Evolutionary conservation across 176 grass and related monocot genomes (phyloP), one percentile per base, ranked within the genome.

Genomic region (Cenchrus fungigraminus): DNA sequence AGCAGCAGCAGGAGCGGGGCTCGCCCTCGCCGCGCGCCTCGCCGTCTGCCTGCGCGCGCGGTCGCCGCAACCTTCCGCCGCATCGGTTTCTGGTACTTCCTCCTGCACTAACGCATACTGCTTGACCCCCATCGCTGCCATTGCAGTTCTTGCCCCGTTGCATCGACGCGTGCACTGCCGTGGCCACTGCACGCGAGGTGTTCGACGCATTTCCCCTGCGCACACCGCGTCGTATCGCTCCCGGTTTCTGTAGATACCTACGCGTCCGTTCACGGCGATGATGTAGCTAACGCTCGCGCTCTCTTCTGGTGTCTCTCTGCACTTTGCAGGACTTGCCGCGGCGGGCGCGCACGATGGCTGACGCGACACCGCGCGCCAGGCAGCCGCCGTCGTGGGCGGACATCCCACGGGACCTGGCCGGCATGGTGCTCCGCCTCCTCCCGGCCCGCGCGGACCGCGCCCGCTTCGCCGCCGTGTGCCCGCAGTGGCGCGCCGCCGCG

Each of bases 391-490:
- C 75, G 29, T 86, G 75, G 84, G 56, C 66, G 28, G 84, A 86
- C 75, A 70, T 86, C 44, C 75, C 75, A 29, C 19, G 2, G 43
- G 75, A 86, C 43, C 66, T 86, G 8, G 65, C 66, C 2, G 76
- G 66, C 43, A 77, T 22, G 28, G 75, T 86, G 65, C 54, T 86
- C 17, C 42, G 44, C 84, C 31, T 22, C 84, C 64, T 86, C 17
- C 84, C 74, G 4, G 25, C 76, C 4, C 22, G 6, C 12, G 66
- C 13, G 4, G 75, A 86, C 56, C 76, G 84, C 20, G 54, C 55
- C 29, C 6, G 66, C 55, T 86, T 86, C 66, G 65, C 75, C 19
- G 44, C 54, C 65, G 76, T 86, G 53, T 86, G 84, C 44, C 75
- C 71, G 31, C 59, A 76, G 50, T 84, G 82, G 71, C 72, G 34